These are phyloP conservation scores for Neophaeococcomyces aloes DNA, from an alignment of 2,329 filamentous ascomycete species.

Conservation along the genomic window DNA sequence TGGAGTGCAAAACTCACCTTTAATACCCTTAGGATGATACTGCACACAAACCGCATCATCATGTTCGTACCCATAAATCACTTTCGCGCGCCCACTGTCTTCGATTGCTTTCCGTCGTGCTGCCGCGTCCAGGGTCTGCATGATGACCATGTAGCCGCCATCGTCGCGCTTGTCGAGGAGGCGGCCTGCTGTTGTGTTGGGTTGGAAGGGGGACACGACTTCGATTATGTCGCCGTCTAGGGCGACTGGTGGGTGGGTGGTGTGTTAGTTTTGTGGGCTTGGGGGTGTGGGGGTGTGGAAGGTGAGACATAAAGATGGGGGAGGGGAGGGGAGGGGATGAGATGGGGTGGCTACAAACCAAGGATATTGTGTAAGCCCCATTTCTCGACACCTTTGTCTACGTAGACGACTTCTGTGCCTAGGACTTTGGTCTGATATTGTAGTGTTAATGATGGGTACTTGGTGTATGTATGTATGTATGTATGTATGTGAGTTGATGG, in stretches of 20 bases:
- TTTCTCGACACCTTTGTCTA: slow-evolving; percentile 29
- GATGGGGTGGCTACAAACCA: slow-evolving; percentile 18
- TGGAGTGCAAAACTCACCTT: too few species aligned
- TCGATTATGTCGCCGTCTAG: slow-evolving; percentile 37
- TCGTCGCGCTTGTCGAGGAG: slow-evolving; percentile 34
- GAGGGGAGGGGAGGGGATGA: background rate
- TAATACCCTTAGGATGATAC: slow-evolving; percentile 36
- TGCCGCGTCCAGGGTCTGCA: slow-evolving; percentile 35
- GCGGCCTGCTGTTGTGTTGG: slow-evolving; percentile 32
- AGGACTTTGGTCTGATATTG: slow-evolving; percentile 24
- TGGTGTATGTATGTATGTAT: background rate
- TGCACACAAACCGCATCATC: slow-evolving; percentile 30
- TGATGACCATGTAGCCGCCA: slow-evolving; percentile 41
- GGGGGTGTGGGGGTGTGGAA: background rate
- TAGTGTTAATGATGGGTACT: too few species aligned
- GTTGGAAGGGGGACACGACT: slow-evolving; percentile 28
- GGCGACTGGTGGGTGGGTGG: slow-evolving; percentile 26
- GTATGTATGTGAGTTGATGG: background rate
- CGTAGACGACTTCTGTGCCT: slow-evolving; percentile 31
- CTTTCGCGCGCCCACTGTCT: slow-evolving; percentile 25
- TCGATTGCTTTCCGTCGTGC: slow-evolving; percentile 31
- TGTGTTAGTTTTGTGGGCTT: background rate
- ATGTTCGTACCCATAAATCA: slow-evolving; percentile 30
- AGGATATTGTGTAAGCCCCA: slow-evolving; percentile 35
- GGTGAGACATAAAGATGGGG: background rate